Evolutionary conservation across 345 rosid species (phyloP), one percentile per base, ranked within the genome.

Genomic region (Eucalyptus pumila): DNA sequence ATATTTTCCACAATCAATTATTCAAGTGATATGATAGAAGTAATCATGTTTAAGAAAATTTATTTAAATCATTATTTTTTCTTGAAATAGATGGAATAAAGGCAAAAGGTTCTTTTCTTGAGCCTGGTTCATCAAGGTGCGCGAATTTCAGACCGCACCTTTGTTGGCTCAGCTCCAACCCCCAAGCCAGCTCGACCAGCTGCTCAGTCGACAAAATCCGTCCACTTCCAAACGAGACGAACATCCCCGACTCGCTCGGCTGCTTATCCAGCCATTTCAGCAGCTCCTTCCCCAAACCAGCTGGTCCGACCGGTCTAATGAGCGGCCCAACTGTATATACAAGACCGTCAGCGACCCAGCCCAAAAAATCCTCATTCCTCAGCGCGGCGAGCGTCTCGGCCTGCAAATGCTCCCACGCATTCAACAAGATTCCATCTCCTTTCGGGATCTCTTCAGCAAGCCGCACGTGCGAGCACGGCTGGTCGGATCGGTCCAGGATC

Each of bases 201-300:
- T 96, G 96, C 76, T 94, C 91, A 4, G 86, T 11, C 11, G 96
- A 91, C 54, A 94, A 80, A n/a, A 94, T 92, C 27, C 98, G 97
- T 62, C 98, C 96, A 51, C 97, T 96, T 23, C 99, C 99, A 67
- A 96, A 93, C 12, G 93, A 94, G 48, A 96, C 95, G n/a, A 90
- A 95, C 76, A 94, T 32, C n/a, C 94, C 97, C 12, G 97, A 96
- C 51, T 89, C 91, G 2, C 60, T 67, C 2, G 89, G 92, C 80
- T 96, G 96, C 85, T 87, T 88, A 62, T 92, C 95, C 40, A 96
- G 85, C 98, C 99, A 96, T 30, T 90, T 89, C 9, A 88, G 86
- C 45, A 90, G 27, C 34, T 76, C 54, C 42, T 47, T 50, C 3
- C 51, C 44, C 14, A 88, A 81, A 40, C 19, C 88, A 1, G 60